Percentiles rank a stretch among this genome's conserved stretches.
Evolutionary conservation across 169 alveolate genomes (phyloP).

Genomic region (Eimeria zaria): DNA sequence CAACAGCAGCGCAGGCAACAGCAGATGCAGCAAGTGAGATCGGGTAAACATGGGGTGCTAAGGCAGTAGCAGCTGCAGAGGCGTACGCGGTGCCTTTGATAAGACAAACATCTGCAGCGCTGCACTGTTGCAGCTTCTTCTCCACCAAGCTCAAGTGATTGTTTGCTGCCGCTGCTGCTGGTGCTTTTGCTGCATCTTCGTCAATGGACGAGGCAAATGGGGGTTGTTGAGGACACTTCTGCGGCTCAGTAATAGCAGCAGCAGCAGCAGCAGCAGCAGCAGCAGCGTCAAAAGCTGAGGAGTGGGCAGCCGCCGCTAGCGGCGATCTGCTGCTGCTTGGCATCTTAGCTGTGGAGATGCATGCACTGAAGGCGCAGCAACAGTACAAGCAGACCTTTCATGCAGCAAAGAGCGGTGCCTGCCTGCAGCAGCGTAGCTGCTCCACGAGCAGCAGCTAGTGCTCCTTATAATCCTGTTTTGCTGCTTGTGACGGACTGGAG

Average conservation of each 20-base stretch:
- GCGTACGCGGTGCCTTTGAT: slow-evolving; percentile 52
- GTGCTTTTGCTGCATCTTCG: slow-evolving; percentile 1
- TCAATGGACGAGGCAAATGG: background rate
- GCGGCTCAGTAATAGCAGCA: slow-evolving; percentile 19
- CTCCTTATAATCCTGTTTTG: background rate
- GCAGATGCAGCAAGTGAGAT: background rate
- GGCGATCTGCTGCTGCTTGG: slow-evolving; percentile 49
- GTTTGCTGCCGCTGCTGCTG: slow-evolving; percentile 9
- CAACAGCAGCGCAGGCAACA: background rate
- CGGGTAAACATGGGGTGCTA: slow-evolving; percentile 5
- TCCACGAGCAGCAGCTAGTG: slow-evolving; percentile 1
- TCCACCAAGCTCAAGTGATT: background rate
- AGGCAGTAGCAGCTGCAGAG: slow-evolving; percentile 13
- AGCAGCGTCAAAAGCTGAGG: slow-evolving; percentile 35
- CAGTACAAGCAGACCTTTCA: slow-evolving; percentile 23
- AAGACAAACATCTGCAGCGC: slow-evolving; percentile 52
- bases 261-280: slow-evolving; percentile 19
- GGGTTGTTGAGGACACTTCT: slow-evolving; percentile 6
- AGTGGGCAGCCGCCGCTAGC: slow-evolving; percentile 31
- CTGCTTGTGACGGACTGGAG: background rate
- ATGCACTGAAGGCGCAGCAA: slow-evolving; percentile 51
- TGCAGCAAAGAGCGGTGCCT: slow-evolving; percentile 2
- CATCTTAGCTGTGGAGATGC: slow-evolving; percentile 23
- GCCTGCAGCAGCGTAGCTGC: background rate
- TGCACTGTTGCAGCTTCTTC: slow-evolving; percentile 58